phyloP scores from a whole-genome alignment of 176 grass and related monocot species.

The Musa beccarii region DNA sequence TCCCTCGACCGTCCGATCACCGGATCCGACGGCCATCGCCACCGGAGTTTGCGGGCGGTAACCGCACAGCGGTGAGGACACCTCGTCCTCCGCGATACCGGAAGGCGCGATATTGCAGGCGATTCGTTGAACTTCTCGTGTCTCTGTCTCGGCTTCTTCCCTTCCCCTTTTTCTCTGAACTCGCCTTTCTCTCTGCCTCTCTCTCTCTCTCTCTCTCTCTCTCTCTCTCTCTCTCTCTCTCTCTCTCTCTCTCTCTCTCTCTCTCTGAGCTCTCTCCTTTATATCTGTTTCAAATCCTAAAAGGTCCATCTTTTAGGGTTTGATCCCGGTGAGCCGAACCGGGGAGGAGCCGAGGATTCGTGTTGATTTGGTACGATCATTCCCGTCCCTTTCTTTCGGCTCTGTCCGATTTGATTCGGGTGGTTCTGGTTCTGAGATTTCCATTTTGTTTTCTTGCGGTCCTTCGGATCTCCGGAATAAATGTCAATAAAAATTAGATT shows the following conservation, averaged over 20 bases:
- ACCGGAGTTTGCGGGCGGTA: not conserved
- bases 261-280: not conserved
- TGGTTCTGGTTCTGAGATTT: not conserved
- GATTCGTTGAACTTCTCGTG: no score
- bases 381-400: not conserved
- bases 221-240: not conserved
- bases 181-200: not conserved
- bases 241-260: not conserved
- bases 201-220: not conserved
- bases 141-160: no score
- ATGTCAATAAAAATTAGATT: no score
- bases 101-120: no score
- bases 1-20: no score
- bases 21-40: not conserved
- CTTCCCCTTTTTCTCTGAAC: no score
- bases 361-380: not conserved
- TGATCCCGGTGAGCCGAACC: not conserved
- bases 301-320: slow-evolving; percentile 1
- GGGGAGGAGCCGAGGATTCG: not conserved
- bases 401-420: not conserved
- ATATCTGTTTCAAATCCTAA: not conserved
- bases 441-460: not conserved
- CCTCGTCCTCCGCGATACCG: no score
- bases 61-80: not conserved
- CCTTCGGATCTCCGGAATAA: no score